These are phyloP conservation scores for Magnaporthiopsis incrustans DNA, from an alignment of 2,329 filamentous ascomycete species.

Conservation along the genomic window DNA sequence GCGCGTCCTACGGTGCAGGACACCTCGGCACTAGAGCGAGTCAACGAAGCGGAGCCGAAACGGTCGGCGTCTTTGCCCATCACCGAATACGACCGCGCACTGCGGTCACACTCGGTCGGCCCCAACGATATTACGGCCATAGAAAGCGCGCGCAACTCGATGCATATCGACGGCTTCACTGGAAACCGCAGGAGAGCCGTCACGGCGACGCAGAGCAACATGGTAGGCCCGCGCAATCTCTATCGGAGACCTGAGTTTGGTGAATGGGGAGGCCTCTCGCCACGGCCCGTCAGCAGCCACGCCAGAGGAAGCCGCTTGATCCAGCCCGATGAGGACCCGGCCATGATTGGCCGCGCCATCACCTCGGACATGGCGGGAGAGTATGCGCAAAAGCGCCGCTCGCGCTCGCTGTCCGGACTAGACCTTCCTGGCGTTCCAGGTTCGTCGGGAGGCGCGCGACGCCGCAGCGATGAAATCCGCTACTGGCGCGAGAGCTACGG, in stretches of 20 bases:
- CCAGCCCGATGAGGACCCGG: constrained; percentile 32
- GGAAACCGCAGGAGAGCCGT: constrained; percentile 29
- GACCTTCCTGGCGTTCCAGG: constrained; percentile 25
- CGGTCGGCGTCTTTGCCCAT: constrained; percentile 52
- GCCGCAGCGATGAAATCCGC: constrained; percentile 55
- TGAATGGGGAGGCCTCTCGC: constrained; percentile 47
- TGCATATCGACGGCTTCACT: constrained; percentile 35
- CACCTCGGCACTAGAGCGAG: constrained; percentile 27
- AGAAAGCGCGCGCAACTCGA: constrained; percentile 45
- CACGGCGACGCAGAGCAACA: constrained; percentile 29
- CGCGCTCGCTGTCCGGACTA: constrained; percentile 51
- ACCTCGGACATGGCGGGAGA: constrained; percentile 39
- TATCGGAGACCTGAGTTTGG: constrained; percentile 22
- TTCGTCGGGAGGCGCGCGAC: constrained; percentile 26
- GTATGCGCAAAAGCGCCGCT: constrained; percentile 41
- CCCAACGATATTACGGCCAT: constrained; percentile 46
- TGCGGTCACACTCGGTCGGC: constrained; percentile 54
- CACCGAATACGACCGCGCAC: constrained; percentile 50
- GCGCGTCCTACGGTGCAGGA: constrained; percentile 23
- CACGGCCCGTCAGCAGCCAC: constrained; percentile 53
- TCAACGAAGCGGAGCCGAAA: constrained; percentile 34
- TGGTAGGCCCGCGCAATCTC: constrained; percentile 27
- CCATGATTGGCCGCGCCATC: constrained; percentile 55
- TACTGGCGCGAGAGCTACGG: constrained; percentile 57
- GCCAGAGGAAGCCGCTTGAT: constrained; percentile 36